A percentile compares a stretch with the other conserved stretches of the same genome.
These are phyloP conservation scores for Lithocarpus polystachyus DNA, from an alignment of 306 rosid genomes.

Conservation along the genomic window DNA sequence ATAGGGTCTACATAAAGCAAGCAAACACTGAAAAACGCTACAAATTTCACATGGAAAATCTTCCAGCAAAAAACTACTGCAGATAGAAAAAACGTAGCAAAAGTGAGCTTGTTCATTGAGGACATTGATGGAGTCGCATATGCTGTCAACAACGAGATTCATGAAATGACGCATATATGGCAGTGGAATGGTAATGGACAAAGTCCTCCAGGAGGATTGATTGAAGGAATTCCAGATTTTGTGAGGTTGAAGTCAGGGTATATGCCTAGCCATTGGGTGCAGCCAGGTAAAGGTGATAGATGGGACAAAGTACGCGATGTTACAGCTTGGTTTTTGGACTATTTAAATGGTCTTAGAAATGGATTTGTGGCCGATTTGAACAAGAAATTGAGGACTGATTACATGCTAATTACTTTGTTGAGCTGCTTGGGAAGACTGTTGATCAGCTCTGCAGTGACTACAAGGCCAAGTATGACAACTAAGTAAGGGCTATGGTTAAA, in stretches of 20 bases:
- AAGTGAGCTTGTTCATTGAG: constrained; percentile 29
- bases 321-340: constrained; percentile 39
- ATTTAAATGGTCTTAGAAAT: constrained; percentile 25
- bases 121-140: constrained; percentile 25
- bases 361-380: constrained; percentile 54
- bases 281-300: constrained; percentile 12
- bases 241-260: constrained; percentile 41
- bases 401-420: constrained; percentile 33
- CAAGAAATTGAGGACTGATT: constrained; percentile 31
- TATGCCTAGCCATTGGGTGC: constrained; percentile 12
- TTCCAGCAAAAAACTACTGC: constrained; percentile 11
- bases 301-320: constrained; percentile 35
- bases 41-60: constrained; percentile 27
- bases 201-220: constrained; percentile 30
- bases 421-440: constrained; percentile 39
- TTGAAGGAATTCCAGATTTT: constrained; percentile 46
- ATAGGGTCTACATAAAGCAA: constrained; percentile 26
- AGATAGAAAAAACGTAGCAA: constrained; percentile 18
- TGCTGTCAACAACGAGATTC: constrained; percentile 29
- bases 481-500: no score
- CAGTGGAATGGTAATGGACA: constrained; percentile 29
- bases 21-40: constrained; percentile 24
- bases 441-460: constrained; percentile 44
- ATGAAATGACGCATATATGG: constrained; percentile 40
- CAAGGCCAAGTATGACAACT: constrained; percentile 32